Base-by-base conservation (phyloP, 371 early-diverging fungal species). In the Actinomortierella ambigua region DNA sequence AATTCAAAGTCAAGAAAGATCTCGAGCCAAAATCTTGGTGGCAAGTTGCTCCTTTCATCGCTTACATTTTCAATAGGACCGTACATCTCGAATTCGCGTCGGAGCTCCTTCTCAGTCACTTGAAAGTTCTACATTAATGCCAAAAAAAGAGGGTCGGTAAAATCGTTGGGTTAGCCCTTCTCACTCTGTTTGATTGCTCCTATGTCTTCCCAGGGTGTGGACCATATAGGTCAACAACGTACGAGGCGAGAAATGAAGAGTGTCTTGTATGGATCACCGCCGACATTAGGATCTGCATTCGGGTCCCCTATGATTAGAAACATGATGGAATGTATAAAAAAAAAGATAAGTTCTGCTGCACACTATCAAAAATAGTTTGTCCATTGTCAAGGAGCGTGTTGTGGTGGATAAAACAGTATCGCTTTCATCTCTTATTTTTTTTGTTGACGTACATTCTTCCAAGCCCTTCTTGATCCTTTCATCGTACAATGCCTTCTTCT, bases 241-340 rank as follows among this genome's bases (percentile, higher is more conserved):
- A 88, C 88, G 57, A 98, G 79, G 23, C 96, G 88, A n/a, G 88
- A 89, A 0, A 98, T 89, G 62, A 97, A 92, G 4, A 97, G 76
- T 11, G 97, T 96, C 65, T 93, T 93, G 86, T 93, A 98, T 7
- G 98, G 94, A 76, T 98, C 95, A 20, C 90, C 89, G 9, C 82
- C 82, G n/a, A 87, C 85, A 7, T 86, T 80, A 18, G 80, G 77
- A 63, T 93, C 89, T 26, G 86, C 79, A 44, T 84, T 81, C 18
- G 93, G 92, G 65, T 90, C 84, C 88, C 90, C 92, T 81, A 81
- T 34, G 4, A 34, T 34, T 11, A 4, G 22, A 60, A 50, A 42
- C 53, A 46, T 24, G 29, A 47, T 54, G 13, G 67, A 42, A 42
- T 14, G 24, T 18, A 41, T 47, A 17, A 55, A 49, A 39, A 41